Evolutionary conservation across 768 basidiomycete genomes (phyloP), one percentile per base, ranked within the genome.

Genomic region (Phylloporus sp.): DNA sequence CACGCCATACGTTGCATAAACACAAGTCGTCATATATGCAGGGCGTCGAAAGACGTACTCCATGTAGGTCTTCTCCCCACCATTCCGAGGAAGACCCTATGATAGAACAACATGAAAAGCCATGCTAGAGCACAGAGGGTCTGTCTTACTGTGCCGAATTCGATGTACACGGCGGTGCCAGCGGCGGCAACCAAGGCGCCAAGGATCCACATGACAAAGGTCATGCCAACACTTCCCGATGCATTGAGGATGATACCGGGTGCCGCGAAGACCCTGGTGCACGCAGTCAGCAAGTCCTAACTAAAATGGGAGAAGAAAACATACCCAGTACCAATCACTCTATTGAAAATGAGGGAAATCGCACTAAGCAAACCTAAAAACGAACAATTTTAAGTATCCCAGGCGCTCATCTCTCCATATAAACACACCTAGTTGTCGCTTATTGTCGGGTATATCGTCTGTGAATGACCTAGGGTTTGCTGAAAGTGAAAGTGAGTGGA

Each of bases 11-110:
- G 76, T 66, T 3, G 80, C 75, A 55, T 77, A 88, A 8, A 74
- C 59, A 57, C 83, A 87, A 5, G 84, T 82, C 13, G 71, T 73
- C 60, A 89, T 65, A 58, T 82, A 85, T 44, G 72, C 76, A 6
- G 86, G 87, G 4, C 73, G 73, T 41, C 78, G 72, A 65, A 79
- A 88, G n/a, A 87, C 77, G 61, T 76, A 86, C 54, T 87, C 85
- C 32, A 89, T 67, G 58, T 88, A 89, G 46, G 82, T 85, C 70
- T 88, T 88, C 71, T 88, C 86, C 2, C 84, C 87, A 1, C 87
- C 87, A 49, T 76, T 88, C 3, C 80, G 73, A 2, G 87, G 87
- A 2, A 89, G 72, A 18, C 80, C 85, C 83, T 87, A 44, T 7
- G 18, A 1, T n/a, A 26, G 2, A 6, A 50, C 2, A 24, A 18